Evolutionary conservation across 257 asterid genomes (phyloP).

Genomic region (Paulownia fortunei): DNA sequence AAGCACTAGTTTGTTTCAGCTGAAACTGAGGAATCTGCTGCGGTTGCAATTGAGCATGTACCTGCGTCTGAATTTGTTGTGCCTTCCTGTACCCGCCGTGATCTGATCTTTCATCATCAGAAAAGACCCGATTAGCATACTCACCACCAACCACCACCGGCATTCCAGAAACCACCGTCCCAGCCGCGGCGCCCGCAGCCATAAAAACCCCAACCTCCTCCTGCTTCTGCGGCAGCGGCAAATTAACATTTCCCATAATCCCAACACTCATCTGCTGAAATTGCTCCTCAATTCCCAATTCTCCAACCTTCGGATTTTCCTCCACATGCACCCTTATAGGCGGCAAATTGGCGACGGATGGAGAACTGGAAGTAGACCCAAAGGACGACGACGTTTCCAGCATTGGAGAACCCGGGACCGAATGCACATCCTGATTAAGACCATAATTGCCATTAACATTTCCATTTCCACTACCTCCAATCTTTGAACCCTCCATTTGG

Average conservation of each 20-base stretch:
- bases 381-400: conserved; percentile 81
- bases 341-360: conserved; percentile 68
- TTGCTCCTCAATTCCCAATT: conserved; percentile 74
- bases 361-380: conserved; percentile 76
- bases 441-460: conserved; percentile 11
- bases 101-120: conserved; percentile 87
- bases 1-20: conserved; percentile 50
- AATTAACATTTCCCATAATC: conserved; percentile 25
- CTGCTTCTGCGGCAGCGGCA: conserved; percentile 47
- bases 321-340: conserved; percentile 70
- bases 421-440: conserved; percentile 55
- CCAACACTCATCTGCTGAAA: conserved; percentile 62
- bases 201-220: conserved; percentile 48
- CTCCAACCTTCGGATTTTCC: conserved; percentile 52
- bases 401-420: conserved; percentile 87
- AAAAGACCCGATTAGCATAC: conserved; percentile 43
- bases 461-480: conserved; percentile 25
- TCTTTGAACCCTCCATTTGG: conserved; percentile 36
- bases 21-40: conserved; percentile 50
- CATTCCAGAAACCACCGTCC: conserved; percentile 33
- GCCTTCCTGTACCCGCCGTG: conserved; percentile 56
- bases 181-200: conserved; percentile 29
- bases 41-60: conserved; percentile 45
- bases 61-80: conserved; percentile 49
- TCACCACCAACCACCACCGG: conserved; percentile 65